Conservation (phyloP, 805 yeast species). For the Teunomyces kruisii region DNA sequence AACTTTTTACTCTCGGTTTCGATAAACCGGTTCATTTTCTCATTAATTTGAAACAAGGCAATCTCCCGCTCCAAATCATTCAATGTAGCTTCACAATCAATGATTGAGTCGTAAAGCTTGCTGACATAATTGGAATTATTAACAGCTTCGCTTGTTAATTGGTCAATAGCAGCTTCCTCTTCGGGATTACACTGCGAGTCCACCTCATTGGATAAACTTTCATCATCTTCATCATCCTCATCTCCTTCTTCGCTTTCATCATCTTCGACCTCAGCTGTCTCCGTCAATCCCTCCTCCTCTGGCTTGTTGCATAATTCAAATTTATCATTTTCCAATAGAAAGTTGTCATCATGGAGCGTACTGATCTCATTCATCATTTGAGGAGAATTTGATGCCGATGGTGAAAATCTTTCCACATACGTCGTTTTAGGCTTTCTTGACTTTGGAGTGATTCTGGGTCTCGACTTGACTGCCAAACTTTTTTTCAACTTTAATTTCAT, state of each 20-base stretch:
- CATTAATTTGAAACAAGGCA: conserved; percentile 30
- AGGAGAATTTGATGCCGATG: conserved; percentile 41
- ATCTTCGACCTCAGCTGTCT: conserved; percentile 17
- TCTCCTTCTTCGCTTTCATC: conserved; percentile 27
- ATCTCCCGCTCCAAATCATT: conserved; percentile 36
- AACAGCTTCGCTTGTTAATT: neutral
- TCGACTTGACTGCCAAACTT: conserved; percentile 25
- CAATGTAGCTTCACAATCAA: conserved; percentile 32
- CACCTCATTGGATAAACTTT: conserved; percentile 8
- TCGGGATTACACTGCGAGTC: neutral
- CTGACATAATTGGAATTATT: conserved; percentile 17
- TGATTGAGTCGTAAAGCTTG: conserved; percentile 33
- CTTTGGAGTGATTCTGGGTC: conserved; percentile 36
- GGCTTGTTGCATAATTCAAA: conserved; percentile 28
- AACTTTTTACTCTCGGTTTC: conserved; percentile 34
- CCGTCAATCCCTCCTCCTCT: conserved; percentile 20
- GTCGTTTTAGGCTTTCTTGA: conserved; percentile 24
- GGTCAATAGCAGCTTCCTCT: neutral
- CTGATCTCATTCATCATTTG: conserved; percentile 36
- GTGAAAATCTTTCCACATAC: conserved; percentile 24
- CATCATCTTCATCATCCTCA: conserved; percentile 25
- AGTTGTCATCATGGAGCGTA: conserved; percentile 28
- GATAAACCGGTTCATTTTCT: conserved; percentile 29
- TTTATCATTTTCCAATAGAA: conserved; percentile 34
- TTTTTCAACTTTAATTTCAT: conserved; percentile 32